phyloP scores from a whole-genome alignment of 352 stramenopile species.

The Phytophthora palmivora region DNA sequence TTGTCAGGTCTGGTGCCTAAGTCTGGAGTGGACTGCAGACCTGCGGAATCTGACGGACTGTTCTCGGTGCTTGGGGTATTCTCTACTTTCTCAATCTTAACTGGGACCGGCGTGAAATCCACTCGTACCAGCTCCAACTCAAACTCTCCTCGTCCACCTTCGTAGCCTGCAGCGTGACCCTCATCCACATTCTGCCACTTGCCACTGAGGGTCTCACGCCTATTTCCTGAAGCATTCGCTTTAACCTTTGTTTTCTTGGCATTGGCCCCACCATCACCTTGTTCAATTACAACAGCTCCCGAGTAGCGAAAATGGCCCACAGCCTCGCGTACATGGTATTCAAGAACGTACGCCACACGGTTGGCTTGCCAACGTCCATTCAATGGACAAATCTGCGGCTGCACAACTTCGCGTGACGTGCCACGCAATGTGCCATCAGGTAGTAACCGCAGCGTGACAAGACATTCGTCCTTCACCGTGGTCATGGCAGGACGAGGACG shows the following conservation, averaged over 20 bases:
- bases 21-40: neutral
- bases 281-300: slow-evolving; percentile 45
- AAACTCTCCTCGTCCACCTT: slow-evolving; percentile 65
- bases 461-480: slow-evolving; percentile 57
- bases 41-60: neutral
- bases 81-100: slow-evolving; percentile 30
- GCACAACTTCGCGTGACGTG: slow-evolving; percentile 63
- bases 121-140: slow-evolving; percentile 55
- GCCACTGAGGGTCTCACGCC: slow-evolving; percentile 45
- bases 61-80: neutral
- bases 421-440: slow-evolving; percentile 58
- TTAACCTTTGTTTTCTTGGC: slow-evolving; percentile 15
- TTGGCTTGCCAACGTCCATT: slow-evolving; percentile 61
- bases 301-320: slow-evolving; percentile 72
- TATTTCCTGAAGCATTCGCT: slow-evolving; percentile 17
- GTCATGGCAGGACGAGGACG: slow-evolving; percentile 17
- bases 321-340: slow-evolving; percentile 72
- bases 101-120: slow-evolving; percentile 26
- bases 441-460: slow-evolving; percentile 68
- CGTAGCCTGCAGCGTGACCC: slow-evolving; percentile 49
- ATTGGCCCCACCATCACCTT: slow-evolving; percentile 7
- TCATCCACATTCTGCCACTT: slow-evolving; percentile 75
- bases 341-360: slow-evolving; percentile 62
- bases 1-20: slow-evolving; percentile 1
- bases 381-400: slow-evolving; percentile 64